Base-by-base conservation (phyloP, 2,329 filamentous ascomycete species). In the Colletotrichum endophyticum region DNA sequence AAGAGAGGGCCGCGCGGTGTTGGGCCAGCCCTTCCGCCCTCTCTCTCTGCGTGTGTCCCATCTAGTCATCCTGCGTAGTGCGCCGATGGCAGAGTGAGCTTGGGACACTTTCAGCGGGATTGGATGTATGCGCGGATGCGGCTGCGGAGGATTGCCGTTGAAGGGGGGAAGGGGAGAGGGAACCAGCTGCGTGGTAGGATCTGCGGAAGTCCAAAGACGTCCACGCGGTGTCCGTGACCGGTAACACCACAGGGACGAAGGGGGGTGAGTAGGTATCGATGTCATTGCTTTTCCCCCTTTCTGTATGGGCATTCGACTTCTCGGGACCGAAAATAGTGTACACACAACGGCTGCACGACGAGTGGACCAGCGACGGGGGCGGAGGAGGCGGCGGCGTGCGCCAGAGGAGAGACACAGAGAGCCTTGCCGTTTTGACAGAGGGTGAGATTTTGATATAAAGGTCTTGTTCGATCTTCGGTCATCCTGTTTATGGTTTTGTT, bases 271-370 rank as follows among this genome's bases (percentile, higher is more conserved):
- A 66, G 28, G n/a, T 66, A 64, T 34, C 57, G 63, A 69, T 73
- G 70, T 61, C 59, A 70, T 76, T 76, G 74, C 70, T 74, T 76
- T 73, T 39, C 57, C 25, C 19, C n/a, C 13, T 8, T 28, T 28
- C 30, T 62, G 11, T 11, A 22, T 62, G 30, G 74, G 57, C 27
- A n/a, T 64, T 34, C 70, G 59, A 36, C 64, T 39, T 27, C 59
- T 76, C 74, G 74, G 74, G 74, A 73, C 74, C 74, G 74, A 76
- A 34, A 76, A 44, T 39, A 36, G 22, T 36, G 22, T 39, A 69
- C 27, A 19, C 22, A 28, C 25, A 6, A 28, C n/a, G 22, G 59
- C 63, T 57, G 56, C 70, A 59, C 22, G 32, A 16, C 16, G 30
- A 49, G 68, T 61, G 28, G 22, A 49, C 56, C 36, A 53, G 34